Evolutionary conservation across 371 early-diverging fungal species (phyloP).

Genomic region (Circinella minor): DNA sequence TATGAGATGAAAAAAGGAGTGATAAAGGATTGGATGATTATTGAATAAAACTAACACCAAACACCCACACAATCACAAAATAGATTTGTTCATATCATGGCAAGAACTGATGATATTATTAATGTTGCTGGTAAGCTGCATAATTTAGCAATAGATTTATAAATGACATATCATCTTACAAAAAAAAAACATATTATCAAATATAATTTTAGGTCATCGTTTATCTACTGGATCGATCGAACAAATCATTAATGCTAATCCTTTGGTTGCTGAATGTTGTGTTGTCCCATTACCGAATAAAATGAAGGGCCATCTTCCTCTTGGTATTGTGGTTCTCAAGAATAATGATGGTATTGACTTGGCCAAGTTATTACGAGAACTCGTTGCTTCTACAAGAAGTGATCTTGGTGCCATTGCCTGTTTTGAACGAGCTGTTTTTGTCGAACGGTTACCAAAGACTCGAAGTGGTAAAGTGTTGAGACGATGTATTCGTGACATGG

Average conservation of each 20-base stretch:
- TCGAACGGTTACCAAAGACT: constrained; percentile 89
- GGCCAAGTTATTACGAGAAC: constrained; percentile 44
- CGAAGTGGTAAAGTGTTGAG: constrained; percentile 92
- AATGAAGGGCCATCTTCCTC: constrained; percentile 73
- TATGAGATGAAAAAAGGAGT: no score
- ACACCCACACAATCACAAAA: neutral
- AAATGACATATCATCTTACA: no score
- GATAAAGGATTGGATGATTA: neutral
- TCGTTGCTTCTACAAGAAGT: constrained; percentile 55
- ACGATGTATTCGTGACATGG: constrained; percentile 77
- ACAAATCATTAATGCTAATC: constrained; percentile 74
- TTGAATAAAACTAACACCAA: neutral
- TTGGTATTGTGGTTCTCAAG: constrained; percentile 65
- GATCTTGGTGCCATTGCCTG: constrained; percentile 84
- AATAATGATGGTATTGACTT: constrained; percentile 26
- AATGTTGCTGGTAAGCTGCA: constrained; percentile 72
- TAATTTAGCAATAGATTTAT: neutral
- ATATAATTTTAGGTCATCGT: neutral
- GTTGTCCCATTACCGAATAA: constrained; percentile 70
- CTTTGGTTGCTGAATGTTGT: constrained; percentile 78
- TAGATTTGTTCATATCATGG: constrained; percentile 76
- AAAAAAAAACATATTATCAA: no score
- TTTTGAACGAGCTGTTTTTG: constrained; percentile 67
- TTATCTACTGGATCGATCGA: constrained; percentile 78
- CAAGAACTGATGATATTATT: constrained; percentile 93